phyloP scores from a whole-genome alignment of 805 yeast species.

The Saccharomycopsis sp. region DNA sequence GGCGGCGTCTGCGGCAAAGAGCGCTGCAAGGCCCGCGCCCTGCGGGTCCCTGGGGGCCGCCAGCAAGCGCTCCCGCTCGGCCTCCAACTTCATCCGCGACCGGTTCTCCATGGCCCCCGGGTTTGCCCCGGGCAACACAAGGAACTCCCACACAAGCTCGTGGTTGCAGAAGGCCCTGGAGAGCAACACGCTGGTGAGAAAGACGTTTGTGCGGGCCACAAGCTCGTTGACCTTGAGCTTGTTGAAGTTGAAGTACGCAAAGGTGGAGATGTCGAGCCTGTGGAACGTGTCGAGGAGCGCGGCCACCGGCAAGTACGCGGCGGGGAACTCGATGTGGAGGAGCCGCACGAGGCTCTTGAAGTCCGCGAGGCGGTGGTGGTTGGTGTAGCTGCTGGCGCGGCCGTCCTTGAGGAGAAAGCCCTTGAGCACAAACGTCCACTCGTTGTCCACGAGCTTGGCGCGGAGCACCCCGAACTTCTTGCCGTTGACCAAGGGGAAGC shows the following conservation, averaged over 20 bases:
- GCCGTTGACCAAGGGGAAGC: slow-evolving; percentile 23
- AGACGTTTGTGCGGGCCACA: slow-evolving; percentile 41
- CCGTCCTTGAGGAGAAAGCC: slow-evolving; percentile 20
- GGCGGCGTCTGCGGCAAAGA: slow-evolving; percentile 20
- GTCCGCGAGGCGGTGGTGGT: slow-evolving; percentile 28
- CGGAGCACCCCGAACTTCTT: slow-evolving; percentile 31
- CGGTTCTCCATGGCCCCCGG: slow-evolving; percentile 10
- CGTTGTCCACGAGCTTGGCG: slow-evolving; percentile 28
- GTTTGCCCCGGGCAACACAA: slow-evolving; percentile 28
- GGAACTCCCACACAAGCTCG: slow-evolving; percentile 39
- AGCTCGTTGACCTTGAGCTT: slow-evolving; percentile 44
- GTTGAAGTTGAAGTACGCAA: slow-evolving; percentile 31
- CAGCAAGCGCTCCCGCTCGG: slow-evolving; percentile 9
- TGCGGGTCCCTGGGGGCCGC: slow-evolving; percentile 14
- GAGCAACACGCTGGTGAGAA: slow-evolving; percentile 36
- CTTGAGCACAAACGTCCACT: slow-evolving; percentile 27
- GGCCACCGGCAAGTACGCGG: slow-evolving; percentile 29
- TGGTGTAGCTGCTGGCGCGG: slow-evolving; percentile 14
- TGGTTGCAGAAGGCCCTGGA: slow-evolving; percentile 31
- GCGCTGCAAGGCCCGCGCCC: slow-evolving; percentile 16
- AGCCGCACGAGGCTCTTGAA: slow-evolving; percentile 30
- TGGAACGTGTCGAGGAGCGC: slow-evolving; percentile 22
- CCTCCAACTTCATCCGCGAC: slow-evolving; percentile 14
- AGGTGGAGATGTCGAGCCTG: slow-evolving; percentile 24
- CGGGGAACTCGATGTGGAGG: slow-evolving; percentile 33